Evolutionary conservation across 2,329 filamentous ascomycete genomes (phyloP), one percentile per base, ranked within the genome.

Genomic region (Ophiostoma tasmaniense): DNA sequence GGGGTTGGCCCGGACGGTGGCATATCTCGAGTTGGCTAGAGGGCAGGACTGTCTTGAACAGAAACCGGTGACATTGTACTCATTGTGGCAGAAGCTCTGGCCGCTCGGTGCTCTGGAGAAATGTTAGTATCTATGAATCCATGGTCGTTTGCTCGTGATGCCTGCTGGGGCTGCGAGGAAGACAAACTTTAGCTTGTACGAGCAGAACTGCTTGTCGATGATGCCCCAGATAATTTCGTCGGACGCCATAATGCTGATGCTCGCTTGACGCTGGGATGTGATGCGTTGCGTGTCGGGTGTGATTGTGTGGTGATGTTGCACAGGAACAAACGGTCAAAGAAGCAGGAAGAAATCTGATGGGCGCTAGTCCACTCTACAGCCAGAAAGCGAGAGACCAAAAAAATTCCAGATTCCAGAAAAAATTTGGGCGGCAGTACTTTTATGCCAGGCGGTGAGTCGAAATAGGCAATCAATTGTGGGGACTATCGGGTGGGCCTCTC

Each of bases 191-290:
- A 98, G 84, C 78, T 97, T 97, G 84, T 93, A 98, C 67, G 90
- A 89, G 82, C 95, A 98, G 76, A 95, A 96, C 77, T 94, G 91
- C 80, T 95, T 91, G 80, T 96, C 96, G 74, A 97, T 97, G 70
- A 97, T 91, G 78, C 93, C 89, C 95, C 95, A 99, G 73, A 98
- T 90, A 73, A 98, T 96, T 80, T 98, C 94, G 83, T 98, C 94
- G 72, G 92, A 96, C 70, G 91, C 88, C 91, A 95, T 96, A n/a
- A 37, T 65, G 37, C 1, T 37, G 20, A 28, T 64, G n/a, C 6
- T 22, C n/a, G 61, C 13, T 14, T 42, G 61, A 25, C 17, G 59
- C 33, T n/a, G 20, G 37, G n/a, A 37, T 28, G 37, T 17, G 37
- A 42, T 65, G 64, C 4, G 64, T 45, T 28, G 6, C 25, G 8